phyloP scores from a whole-genome alignment of 345 rosid genomes.

The Microthlaspi erraticum region DNA sequence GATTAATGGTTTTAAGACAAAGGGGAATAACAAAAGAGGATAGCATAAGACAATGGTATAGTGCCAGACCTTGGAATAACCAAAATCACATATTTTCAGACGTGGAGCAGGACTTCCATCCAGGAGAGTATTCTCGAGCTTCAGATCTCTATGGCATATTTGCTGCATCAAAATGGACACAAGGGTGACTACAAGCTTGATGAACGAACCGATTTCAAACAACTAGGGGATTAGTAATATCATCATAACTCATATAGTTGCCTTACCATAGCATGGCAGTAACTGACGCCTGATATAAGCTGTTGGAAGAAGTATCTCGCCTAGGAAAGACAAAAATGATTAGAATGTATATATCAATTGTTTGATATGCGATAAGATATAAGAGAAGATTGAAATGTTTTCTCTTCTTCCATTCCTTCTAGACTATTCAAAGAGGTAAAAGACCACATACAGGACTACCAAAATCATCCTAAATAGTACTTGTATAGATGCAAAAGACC shows the following conservation, averaged over 20 bases:
- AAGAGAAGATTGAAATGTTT: not conserved
- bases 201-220: not conserved
- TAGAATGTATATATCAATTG: not conserved
- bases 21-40: constrained; percentile 15
- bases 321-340: constrained; percentile 39
- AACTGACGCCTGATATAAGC: constrained; percentile 74
- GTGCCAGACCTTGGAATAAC: constrained; percentile 67
- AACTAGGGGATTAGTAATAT: not conserved
- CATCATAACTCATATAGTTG: not conserved
- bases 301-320: constrained; percentile 78
- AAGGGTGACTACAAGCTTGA: not conserved
- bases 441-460: not conserved
- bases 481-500: not conserved
- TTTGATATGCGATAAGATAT: not conserved
- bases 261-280: constrained; percentile 69
- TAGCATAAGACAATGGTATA: not conserved
- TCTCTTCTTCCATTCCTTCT: constrained; percentile 6
- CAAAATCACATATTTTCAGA: constrained; percentile 77
- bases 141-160: constrained; percentile 80
- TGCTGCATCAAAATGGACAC: constrained; percentile 45
- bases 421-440: not conserved
- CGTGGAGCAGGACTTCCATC: constrained; percentile 80
- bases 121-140: constrained; percentile 69
- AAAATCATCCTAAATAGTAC: not conserved
- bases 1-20: constrained; percentile 11